Conservation (phyloP, 2,329 filamentous ascomycete species). For the Talaromyces sp. region DNA sequence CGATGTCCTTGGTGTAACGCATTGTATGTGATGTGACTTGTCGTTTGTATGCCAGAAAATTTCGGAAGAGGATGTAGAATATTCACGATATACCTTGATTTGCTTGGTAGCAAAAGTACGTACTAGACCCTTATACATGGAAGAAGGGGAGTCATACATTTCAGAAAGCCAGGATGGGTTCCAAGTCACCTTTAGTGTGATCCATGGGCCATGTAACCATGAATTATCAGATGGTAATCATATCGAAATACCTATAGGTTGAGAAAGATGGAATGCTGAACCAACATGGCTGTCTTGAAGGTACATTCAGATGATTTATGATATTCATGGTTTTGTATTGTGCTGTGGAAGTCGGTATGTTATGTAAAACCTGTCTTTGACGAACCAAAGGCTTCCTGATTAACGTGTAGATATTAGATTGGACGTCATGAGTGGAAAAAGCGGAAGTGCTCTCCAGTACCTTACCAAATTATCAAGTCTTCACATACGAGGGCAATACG, state of each 20-base stretch:
- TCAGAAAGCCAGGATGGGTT: not conserved
- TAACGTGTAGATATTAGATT: not conserved
- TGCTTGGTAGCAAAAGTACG: not conserved
- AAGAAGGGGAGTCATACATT: not conserved
- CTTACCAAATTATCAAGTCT: not conserved
- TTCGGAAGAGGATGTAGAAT: not conserved
- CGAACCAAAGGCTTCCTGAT: not conserved
- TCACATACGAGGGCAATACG: not conserved
- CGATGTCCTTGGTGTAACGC: not conserved
- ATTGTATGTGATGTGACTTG: not conserved
- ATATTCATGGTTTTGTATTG: no score
- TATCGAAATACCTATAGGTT: not conserved
- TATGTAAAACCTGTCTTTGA: not conserved
- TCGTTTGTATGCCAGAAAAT: not conserved
- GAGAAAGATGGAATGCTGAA: no score
- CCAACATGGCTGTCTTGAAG: no score
- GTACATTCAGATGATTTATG: no score
- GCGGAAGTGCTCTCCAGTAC: no score
- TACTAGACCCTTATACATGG: not conserved
- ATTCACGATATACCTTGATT: not conserved
- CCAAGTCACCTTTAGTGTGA: not conserved
- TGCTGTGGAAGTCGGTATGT: no score
- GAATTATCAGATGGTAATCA: not conserved
- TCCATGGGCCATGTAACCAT: not conserved
- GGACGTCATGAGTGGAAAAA: no score